Base-by-base conservation (phyloP, 164 flowering plant genomes). In the Tetrastigma voinierianum region DNA sequence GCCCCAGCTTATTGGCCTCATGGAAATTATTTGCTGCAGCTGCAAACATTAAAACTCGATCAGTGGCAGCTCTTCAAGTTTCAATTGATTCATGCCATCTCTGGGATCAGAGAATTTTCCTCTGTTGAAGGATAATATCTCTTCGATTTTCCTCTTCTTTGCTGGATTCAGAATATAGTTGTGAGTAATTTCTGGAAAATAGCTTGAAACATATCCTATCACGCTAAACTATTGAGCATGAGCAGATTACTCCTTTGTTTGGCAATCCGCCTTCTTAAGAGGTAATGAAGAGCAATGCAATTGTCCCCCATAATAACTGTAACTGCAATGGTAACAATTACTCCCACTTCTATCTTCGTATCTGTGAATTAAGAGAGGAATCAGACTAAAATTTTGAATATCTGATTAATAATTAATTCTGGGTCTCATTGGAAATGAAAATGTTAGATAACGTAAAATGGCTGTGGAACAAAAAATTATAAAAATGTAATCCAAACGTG, bases 1-100 rank as follows among this genome's bases (percentile, higher is more conserved):
- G 46, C n/a, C 81, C 81, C 11, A 78, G 73, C 71, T 71, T 64
- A 60, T 69, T 72, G 17, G 32, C 62, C 1, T 20, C 18, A 40
- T 59, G n/a, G 40, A 78, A 78, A 14, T 70, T 60, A 43, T 68
- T 24, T 12, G 82, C 72, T 46, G 79, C 79, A 45, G 46, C 56
- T 45, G 64, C 75, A 10, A 83, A 67, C 48, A 12, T 57, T 74
- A 65, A 57, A 76, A 65, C 1, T 46, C 66, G 49, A 70, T 70
- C 9, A 78, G 24, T 13, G 70, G 72, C 24, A 75, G 48, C 20
- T 77, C 81, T 56, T 72, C 64, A 15, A 75, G 57, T 66, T 69
- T 66, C n/a, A 17, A 59, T 54, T 67, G 57, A 51, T 48, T 57
- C 24, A 59, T 54, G 45, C 18, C 23, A 10, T 63, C 18, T 13